Base-by-base conservation (phyloP, 805 yeast species). In the Komagataella pastoris region DNA sequence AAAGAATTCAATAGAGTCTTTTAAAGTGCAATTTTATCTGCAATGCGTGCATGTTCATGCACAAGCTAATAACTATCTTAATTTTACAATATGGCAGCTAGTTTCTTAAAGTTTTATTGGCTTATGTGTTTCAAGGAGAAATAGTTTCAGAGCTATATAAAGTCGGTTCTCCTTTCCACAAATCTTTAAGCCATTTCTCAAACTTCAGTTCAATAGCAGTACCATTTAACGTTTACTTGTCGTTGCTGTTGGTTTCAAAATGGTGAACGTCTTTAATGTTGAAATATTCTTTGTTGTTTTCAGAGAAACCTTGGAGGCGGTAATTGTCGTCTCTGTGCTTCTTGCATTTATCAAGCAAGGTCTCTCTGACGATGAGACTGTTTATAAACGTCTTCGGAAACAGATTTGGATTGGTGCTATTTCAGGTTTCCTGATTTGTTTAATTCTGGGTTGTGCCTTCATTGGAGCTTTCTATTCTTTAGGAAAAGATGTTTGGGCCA, bases 301-400 rank as follows among this genome's bases (percentile, higher is more conserved):
- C 67, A 85, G 99, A 75, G 99, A 91, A 72, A 74, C 95, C 50
- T 73, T 91, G 56, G 99, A 91, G 71, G 99, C 98, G 17, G 82
- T 89, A 51, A 78, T 91, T 58, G 85, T 91, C 57, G 85, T 93
- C 56, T 88, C 98, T 7, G 97, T 91, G 49, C 73, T 91, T 56
- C 74, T 91, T 53, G 95, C 98, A 43, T 91, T 91, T 72, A 75
- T 90, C 59, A 88, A 88, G 68, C 97, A 88, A 69, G 85, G 96
- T 55, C 59, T 61, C 14, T 57, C 68, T 2, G 68, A 72, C 50
- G 83, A 80, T 58, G 69, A 71, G 24, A 60, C 54, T 17, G 69
- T 85, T 17, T 81, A 85, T 68, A 81, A 79, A 57, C 74, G 72
- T 52, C 70, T 91, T 55, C 66, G 74, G n/a, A 71, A 69, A 64